phyloP scores from a whole-genome alignment of 1,139 yeast species.

The Debaryomyces nepalensis region DNA sequence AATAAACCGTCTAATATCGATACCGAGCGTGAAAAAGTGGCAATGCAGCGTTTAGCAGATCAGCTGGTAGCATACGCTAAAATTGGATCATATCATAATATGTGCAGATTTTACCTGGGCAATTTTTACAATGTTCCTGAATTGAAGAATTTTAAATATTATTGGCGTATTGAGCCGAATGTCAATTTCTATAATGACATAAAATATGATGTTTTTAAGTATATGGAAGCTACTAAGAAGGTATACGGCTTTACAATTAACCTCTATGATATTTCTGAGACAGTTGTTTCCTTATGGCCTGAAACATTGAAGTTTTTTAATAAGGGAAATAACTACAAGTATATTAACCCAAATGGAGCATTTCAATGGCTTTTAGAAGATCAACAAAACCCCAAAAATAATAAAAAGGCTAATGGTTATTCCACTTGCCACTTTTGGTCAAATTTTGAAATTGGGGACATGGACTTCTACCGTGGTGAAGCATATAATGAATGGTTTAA shows the following conservation, averaged over 20 bases:
- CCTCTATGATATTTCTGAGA: slow-evolving; percentile 69
- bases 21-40: slow-evolving; percentile 39
- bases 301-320: slow-evolving; percentile 63
- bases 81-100: slow-evolving; percentile 69
- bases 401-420: slow-evolving; percentile 61
- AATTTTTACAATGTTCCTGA: slow-evolving; percentile 66
- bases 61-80: slow-evolving; percentile 67
- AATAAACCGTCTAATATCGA: slow-evolving; percentile 65
- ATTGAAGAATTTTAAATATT: slow-evolving; percentile 54
- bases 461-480: slow-evolving; percentile 75
- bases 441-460: slow-evolving; percentile 79
- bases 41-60: slow-evolving; percentile 42
- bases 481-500: slow-evolving; percentile 70
- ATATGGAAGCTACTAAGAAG: slow-evolving; percentile 65
- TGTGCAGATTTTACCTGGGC: slow-evolving; percentile 69
- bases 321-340: slow-evolving; percentile 60
- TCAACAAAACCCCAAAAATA: slow-evolving; percentile 62
- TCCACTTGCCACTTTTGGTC: slow-evolving; percentile 92
- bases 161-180: slow-evolving; percentile 84
- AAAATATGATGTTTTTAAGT: slow-evolving; percentile 77
- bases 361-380: slow-evolving; percentile 74
- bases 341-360: slow-evolving; percentile 62
- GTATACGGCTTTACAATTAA: slow-evolving; percentile 72
- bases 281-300: slow-evolving; percentile 70
- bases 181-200: slow-evolving; percentile 69